These are phyloP conservation scores for Erodium chrysanthum DNA, from an alignment of 441 rosid species.

Conservation along the genomic window DNA sequence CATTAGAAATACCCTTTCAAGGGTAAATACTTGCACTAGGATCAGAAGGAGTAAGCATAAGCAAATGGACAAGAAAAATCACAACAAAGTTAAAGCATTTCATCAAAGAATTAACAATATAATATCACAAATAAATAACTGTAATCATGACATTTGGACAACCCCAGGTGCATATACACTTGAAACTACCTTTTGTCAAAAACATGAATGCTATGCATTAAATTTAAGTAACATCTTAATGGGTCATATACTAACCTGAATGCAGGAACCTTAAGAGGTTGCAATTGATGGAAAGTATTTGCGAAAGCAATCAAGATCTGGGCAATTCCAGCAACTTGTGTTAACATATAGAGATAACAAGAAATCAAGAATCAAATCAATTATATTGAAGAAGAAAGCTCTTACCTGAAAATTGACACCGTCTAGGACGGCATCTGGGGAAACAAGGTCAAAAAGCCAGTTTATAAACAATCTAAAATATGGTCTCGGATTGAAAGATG, in stretches of 20 bases:
- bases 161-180: neutral
- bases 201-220: neutral
- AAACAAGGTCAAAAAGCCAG: conserved; percentile 21
- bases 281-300: conserved; percentile 26
- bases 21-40: neutral
- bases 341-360: neutral
- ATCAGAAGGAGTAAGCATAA: neutral
- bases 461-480: conserved; percentile 23
- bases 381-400: neutral
- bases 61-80: neutral
- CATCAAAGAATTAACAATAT: neutral
- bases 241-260: conserved; percentile 19
- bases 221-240: neutral
- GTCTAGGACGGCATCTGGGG: conserved; percentile 21
- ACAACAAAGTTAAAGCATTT: neutral
- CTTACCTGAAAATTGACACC: conserved; percentile 22
- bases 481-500: conserved; percentile 26
- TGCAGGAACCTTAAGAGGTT: conserved; percentile 26
- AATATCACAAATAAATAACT: neutral
- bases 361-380: neutral
- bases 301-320: conserved; percentile 25
- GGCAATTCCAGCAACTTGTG: neutral
- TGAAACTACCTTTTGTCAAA: neutral
- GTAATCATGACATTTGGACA: neutral
- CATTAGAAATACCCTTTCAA: neutral